Conservation (phyloP, 306 rosid species). For the Quercus dentata region DNA sequence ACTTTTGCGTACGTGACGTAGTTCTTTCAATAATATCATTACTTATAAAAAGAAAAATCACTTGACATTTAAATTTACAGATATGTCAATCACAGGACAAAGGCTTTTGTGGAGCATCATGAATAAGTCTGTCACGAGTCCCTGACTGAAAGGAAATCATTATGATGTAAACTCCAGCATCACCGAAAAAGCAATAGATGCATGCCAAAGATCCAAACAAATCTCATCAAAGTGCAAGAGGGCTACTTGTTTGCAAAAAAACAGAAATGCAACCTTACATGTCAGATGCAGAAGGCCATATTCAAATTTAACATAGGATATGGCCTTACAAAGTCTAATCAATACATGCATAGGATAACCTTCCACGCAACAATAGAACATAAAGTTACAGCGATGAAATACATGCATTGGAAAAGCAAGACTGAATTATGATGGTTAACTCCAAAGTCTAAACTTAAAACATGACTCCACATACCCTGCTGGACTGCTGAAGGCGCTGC, state of each 20-base stretch:
- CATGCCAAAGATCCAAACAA: neutral
- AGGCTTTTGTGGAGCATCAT: neutral
- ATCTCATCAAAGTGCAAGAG: neutral
- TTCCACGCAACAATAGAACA: neutral
- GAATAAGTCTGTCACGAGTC: neutral
- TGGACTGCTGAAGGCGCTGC: slow-evolving; percentile 83
- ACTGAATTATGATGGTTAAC: neutral
- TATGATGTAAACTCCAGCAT: neutral
- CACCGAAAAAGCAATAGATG: neutral
- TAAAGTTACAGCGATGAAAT: neutral
- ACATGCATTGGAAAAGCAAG: neutral
- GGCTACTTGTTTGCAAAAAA: neutral
- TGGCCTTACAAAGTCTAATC: too few species aligned
- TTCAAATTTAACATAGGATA: neutral
- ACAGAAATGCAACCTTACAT: neutral
- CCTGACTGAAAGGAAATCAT: neutral
- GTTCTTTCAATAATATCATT: too few species aligned
- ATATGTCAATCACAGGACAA: neutral
- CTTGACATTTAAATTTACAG: neutral
- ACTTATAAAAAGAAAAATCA: too few species aligned
- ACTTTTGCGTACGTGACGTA: too few species aligned
- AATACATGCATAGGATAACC: neutral
- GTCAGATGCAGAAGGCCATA: neutral
- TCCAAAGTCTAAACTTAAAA: neutral
- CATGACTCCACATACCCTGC: slow-evolving; percentile 52